Conservation (phyloP, 2,329 filamentous ascomycete species). For the Pseudogymnoascus sp. region DNA sequence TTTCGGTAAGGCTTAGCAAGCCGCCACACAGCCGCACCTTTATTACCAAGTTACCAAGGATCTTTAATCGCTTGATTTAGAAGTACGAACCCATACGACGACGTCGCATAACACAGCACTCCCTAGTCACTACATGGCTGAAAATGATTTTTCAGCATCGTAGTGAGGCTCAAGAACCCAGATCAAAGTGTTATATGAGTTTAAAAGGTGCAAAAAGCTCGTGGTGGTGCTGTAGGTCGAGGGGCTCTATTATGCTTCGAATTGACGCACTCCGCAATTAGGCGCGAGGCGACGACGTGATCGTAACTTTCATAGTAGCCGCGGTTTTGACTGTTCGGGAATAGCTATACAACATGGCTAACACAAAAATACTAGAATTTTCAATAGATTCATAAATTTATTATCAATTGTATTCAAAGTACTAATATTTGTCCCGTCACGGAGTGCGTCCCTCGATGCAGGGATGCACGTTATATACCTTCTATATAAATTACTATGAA, state of each 20-base stretch:
- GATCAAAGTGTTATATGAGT: constrained; percentile 20
- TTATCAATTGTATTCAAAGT: too few species aligned
- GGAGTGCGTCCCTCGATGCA: too few species aligned
- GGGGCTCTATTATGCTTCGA: background rate
- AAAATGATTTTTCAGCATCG: constrained; percentile 18
- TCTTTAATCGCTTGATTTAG: constrained; percentile 11
- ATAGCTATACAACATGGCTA: constrained; percentile 12
- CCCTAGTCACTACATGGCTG: constrained; percentile 5
- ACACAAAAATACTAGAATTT: background rate
- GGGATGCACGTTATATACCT: too few species aligned
- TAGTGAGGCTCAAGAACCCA: constrained; percentile 20
- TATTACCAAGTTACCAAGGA: background rate
- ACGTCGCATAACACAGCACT: background rate
- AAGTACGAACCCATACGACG: constrained; percentile 16
- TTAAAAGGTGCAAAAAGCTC: background rate
- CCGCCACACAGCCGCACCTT: too few species aligned
- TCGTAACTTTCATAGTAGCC: constrained; percentile 17
- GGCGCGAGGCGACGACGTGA: constrained; percentile 16
- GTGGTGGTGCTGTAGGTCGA: too few species aligned
- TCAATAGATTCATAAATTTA: too few species aligned
- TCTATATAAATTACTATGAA: too few species aligned
- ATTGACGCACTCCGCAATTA: constrained; percentile 16
- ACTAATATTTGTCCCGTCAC: too few species aligned
- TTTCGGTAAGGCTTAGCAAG: too few species aligned
- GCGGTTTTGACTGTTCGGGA: constrained; percentile 13